Evolutionary conservation across 2,329 filamentous ascomycete genomes (phyloP), one percentile per base, ranked within the genome.

Genomic region (Gyromitra esculenta): DNA sequence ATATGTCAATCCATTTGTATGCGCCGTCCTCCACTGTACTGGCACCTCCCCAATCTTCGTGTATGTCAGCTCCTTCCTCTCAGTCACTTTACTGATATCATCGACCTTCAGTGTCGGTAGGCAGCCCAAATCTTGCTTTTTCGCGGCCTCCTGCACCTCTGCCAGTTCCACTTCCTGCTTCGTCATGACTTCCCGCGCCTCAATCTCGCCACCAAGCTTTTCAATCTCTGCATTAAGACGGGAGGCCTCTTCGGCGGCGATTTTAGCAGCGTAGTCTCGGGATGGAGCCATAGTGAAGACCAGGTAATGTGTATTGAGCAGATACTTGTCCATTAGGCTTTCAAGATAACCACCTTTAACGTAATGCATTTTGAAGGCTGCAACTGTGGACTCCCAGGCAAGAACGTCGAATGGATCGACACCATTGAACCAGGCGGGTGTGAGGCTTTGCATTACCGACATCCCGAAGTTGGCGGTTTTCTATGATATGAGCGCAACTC

Each of bases 381-480:
- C 86, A 2, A 98, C 90, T 0, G 93, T 93, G 56, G 96, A 91
- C 81, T 97, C 96, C 93, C 94, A 98, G 1, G 93, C 91, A 45
- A 99, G 86, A 11, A 93, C 91, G 79, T 97, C 91, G 84, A 98
- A 96, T 0, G 96, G 95, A 82, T 98, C 93, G 2, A 94, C 90
- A 4, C 95, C 96, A 73, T 96, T 96, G 84, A 99, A 98, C 96
- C 96, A 99, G 75, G 92, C 91, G 1, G 93, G 91, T 82, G 97
- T 92, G 6, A 97, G 87, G 54, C 95, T 90, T 80, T 97, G 93
- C 84, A 99, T 89, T 68, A 98, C 88, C 18, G 91, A 91, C 87
- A 97, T 93, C 13, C 96, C 96, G 82, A 99, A 99, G 81, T 92
- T 94, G 70, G 96, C 93, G 0, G 94, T 97, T 86, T 98, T 98